Evolutionary conservation across 2,329 filamentous ascomycete species (phyloP).

Genomic region (Claviceps maximensis): DNA sequence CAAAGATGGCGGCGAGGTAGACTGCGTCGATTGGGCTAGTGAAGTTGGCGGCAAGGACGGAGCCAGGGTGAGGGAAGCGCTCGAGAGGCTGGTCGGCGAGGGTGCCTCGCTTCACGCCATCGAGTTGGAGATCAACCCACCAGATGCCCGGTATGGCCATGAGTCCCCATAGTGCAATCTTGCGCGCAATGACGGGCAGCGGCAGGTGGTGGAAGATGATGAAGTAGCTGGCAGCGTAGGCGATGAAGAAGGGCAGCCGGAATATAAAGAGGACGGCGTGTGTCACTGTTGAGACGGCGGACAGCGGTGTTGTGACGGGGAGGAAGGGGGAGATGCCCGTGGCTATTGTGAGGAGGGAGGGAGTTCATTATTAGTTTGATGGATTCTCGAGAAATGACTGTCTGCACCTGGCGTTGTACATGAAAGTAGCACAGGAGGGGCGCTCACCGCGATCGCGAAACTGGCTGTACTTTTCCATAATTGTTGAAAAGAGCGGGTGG

Average conservation of each 20-base stretch:
- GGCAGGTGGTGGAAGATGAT: conserved; percentile 72
- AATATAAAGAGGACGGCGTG: conserved; percentile 64
- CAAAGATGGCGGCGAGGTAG: conserved; percentile 91
- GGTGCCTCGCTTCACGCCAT: conserved; percentile 87
- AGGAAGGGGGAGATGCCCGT: conserved; percentile 96
- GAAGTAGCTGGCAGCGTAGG: conserved; percentile 59
- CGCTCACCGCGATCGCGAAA: conserved; percentile 73
- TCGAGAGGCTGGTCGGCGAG: conserved; percentile 59
- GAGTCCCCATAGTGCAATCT: conserved; percentile 76
- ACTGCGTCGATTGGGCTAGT: conserved; percentile 87
- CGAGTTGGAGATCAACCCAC: conserved; percentile 98
- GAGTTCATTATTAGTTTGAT: neutral
- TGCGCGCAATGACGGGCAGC: conserved; percentile 49
- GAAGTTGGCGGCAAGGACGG: conserved; percentile 79
- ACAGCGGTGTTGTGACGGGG: conserved; percentile 55
- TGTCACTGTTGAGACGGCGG: conserved; percentile 48
- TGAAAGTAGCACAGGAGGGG: neutral
- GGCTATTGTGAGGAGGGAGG: conserved; percentile 35
- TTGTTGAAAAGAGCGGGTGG: neutral
- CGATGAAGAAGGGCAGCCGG: conserved; percentile 65
- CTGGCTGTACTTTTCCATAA: conserved; percentile 94
- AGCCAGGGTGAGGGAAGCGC: conserved; percentile 64
- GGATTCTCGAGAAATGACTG: neutral
- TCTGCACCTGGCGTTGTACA: neutral
- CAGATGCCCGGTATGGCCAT: conserved; percentile 84